phyloP scores from a whole-genome alignment of 2,329 filamentous ascomycete species.

The Lasiodiplodia sp. region DNA sequence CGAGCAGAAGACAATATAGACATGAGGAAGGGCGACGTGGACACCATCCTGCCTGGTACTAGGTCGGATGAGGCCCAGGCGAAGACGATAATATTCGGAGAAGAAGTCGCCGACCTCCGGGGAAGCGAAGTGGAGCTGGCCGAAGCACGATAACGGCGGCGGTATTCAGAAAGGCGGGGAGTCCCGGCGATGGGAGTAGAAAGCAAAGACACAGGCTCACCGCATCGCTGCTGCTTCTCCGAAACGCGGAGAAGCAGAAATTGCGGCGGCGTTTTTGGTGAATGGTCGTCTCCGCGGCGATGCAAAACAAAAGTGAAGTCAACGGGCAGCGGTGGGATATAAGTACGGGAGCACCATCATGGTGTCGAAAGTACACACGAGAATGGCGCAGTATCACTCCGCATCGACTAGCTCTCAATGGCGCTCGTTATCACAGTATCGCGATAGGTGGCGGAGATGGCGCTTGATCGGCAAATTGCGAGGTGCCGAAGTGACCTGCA shows the following conservation, averaged over 20 bases:
- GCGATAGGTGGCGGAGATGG: neutral
- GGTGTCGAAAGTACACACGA: neutral
- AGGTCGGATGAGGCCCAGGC: neutral
- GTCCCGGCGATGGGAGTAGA: no score
- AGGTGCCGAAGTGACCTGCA: conserved; percentile 3
- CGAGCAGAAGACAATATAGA: neutral
- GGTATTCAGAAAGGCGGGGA: neutral
- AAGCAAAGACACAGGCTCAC: neutral
- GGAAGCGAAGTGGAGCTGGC: neutral
- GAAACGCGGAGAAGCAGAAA: neutral
- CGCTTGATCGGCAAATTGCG: neutral
- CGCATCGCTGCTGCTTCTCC: neutral
- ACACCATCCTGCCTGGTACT: conserved; percentile 14
- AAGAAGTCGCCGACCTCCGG: neutral
- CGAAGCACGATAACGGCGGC: neutral
- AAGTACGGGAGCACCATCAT: conserved; percentile 14
- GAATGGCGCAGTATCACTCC: neutral
- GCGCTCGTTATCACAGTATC: neutral
- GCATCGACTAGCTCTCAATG: neutral
- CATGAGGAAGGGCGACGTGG: neutral
- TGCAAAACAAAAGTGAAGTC: neutral
- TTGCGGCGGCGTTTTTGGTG: no score
- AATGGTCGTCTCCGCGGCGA: neutral
- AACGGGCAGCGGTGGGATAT: neutral
- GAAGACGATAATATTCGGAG: neutral